Evolutionary conservation across 768 basidiomycete genomes (phyloP).

Genomic region (Pholiota molesta): DNA sequence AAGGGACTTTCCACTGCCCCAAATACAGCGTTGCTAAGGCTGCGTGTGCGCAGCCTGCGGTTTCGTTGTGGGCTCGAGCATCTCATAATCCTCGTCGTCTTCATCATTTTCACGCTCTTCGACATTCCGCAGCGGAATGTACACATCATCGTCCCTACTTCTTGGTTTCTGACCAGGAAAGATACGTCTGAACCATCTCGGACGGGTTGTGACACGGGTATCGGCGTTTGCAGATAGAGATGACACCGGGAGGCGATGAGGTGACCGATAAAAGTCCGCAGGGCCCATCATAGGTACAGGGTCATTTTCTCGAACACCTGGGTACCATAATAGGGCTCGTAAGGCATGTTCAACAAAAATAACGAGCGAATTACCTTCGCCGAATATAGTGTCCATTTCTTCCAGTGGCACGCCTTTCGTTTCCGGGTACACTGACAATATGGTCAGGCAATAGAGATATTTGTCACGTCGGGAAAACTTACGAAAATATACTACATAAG

Average conservation of each 20-base stretch:
- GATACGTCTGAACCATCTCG: neutral
- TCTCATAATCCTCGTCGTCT: neutral
- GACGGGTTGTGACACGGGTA: neutral
- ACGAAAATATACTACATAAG: constrained; percentile 71
- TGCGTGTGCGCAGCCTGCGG: neutral
- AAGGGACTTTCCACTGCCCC: neutral
- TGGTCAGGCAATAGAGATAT: neutral
- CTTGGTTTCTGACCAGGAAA: neutral
- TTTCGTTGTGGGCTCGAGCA: neutral
- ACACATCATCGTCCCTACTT: neutral
- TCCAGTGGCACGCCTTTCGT: constrained; percentile 87
- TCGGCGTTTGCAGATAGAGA: neutral
- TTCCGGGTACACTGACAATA: constrained; percentile 73
- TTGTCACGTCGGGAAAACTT: constrained; percentile 29
- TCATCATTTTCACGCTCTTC: neutral
- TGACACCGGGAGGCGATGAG: neutral
- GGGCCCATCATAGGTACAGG: neutral
- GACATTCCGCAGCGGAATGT: neutral
- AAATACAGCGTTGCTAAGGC: neutral
- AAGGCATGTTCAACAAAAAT: neutral
- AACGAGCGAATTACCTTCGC: constrained; percentile 59
- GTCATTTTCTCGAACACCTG: neutral
- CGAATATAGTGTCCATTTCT: constrained; percentile 92
- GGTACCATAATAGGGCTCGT: neutral
- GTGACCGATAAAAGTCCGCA: neutral